Percentiles rank a stretch among this genome's conserved stretches.
These are phyloP conservation scores for Solanum chacoense DNA, from an alignment of 305 asterid genomes.

Conservation along the genomic window DNA sequence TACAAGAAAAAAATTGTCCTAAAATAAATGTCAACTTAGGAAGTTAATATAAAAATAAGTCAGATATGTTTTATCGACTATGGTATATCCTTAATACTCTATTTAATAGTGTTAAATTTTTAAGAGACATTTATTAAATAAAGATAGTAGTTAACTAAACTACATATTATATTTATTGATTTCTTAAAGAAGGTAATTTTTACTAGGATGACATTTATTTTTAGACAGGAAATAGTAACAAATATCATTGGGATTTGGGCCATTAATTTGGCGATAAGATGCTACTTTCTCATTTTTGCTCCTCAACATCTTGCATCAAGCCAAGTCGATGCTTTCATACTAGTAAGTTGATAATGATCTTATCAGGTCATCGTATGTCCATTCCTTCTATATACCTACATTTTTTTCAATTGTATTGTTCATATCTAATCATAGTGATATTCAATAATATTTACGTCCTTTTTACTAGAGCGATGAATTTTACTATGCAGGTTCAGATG, in stretches of 20 bases:
- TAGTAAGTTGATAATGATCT: background rate
- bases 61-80: background rate
- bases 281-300: background rate
- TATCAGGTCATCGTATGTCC: background rate
- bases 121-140: background rate
- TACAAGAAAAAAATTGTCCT: too few relatives aligned
- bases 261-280: background rate
- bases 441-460: too few relatives aligned
- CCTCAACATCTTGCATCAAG: background rate
- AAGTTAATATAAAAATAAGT: too few relatives aligned
- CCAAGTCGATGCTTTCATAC: background rate
- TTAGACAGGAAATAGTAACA: background rate
- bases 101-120: background rate
- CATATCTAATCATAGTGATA: background rate
- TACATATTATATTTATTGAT: too few relatives aligned
- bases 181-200: background rate
- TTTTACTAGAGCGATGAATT: background rate
- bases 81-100: background rate
- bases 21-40: too few relatives aligned
- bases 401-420: background rate
- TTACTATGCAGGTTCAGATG: background rate
- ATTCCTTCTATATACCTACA: too few relatives aligned
- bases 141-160: too few relatives aligned
- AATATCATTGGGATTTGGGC: background rate
- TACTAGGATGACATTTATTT: background rate